Base-by-base conservation (phyloP, 805 yeast genomes). In the Clavispora carvajalis region DNA sequence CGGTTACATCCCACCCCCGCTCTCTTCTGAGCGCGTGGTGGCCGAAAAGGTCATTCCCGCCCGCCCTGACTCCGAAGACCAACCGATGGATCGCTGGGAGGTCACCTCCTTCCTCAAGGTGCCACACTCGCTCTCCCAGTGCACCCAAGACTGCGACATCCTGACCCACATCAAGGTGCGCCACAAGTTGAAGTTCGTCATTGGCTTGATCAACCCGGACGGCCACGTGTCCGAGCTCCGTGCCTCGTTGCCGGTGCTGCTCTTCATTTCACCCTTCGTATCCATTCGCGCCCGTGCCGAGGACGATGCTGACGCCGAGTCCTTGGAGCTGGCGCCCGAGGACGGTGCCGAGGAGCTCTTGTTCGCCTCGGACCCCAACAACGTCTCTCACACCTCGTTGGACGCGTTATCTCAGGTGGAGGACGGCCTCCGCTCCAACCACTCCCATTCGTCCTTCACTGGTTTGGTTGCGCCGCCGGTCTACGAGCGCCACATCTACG, bases 141-240 rank as follows among this genome's bases (percentile, higher is more conserved):
- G 90, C 51, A 83, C 96, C 2, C 99, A 90, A 62, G 98, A 93
- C 62, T 85, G 91, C 55, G 84, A 80, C 44, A 69, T 93, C 28
- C 65, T 73, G 23, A 73, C 73, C 21, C 77, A 80, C 55, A 73
- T 88, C 43, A 87, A 87, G 59, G 89, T 93, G 11, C 77, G 95
- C 41, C 99, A 93, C 65, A 90, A 89, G 63, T 63, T 93, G 41
- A 84, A 87, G 54, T 86, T 90, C 57, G 80, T 77, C 8, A 78
- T 93, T 43, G 83, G 87, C 1, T 70, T 93, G 47, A 62, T 79
- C 30, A 91, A 93, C 57, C 84, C 95, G 0, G 97, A 89, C 59
- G 96, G 96, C 3, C 98, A 91, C 57, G 80, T 83, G 3, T 87
- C 96, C 0, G 97, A 90, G 59, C 69, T 91, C 37, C 71, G 98